Conservation (phyloP, 768 basidiomycete genomes). For the Mycena indigotica region DNA sequence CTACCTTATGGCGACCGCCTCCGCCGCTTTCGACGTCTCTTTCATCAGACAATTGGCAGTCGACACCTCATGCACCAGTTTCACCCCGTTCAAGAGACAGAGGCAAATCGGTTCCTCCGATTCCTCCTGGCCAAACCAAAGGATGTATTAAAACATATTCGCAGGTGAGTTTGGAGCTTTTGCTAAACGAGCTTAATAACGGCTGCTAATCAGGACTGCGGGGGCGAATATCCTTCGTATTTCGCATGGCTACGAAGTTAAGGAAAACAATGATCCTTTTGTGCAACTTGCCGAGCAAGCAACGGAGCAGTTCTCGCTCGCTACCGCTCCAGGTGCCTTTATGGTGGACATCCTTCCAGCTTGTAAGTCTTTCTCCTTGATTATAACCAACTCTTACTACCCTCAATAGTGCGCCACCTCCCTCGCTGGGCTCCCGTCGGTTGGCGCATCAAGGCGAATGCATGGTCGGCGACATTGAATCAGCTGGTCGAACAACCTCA, state of each 20-base stretch:
- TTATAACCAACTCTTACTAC: not conserved
- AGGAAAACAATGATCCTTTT: constrained; percentile 52
- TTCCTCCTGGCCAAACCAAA: constrained; percentile 50
- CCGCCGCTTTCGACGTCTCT: constrained; percentile 53
- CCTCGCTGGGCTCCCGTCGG: constrained; percentile 67
- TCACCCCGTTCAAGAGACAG: constrained; percentile 45
- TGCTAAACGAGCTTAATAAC: constrained; percentile 1
- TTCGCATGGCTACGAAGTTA: constrained; percentile 56
- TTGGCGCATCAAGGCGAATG: constrained; percentile 55
- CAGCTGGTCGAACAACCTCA: constrained; percentile 61
- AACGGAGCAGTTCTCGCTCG: constrained; percentile 55
- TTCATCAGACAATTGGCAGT: constrained; percentile 54
- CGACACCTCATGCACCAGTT: constrained; percentile 45
- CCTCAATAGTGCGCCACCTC: constrained; percentile 51
- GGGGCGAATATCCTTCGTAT: constrained; percentile 57
- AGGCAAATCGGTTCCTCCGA: constrained; percentile 51
- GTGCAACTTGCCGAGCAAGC: constrained; percentile 55
- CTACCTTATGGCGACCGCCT: constrained; percentile 61
- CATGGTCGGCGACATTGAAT: constrained; percentile 54
- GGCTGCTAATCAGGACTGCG: constrained; percentile 38
- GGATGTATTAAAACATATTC: constrained; percentile 47
- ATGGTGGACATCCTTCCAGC: constrained; percentile 55
- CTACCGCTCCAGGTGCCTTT: constrained; percentile 54
- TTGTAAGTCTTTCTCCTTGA: constrained; percentile 33
- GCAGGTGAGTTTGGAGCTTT: constrained; percentile 40